Conservation (phyloP, 1,284 basidiomycete genomes). For the Mycocalia duriaeana region DNA sequence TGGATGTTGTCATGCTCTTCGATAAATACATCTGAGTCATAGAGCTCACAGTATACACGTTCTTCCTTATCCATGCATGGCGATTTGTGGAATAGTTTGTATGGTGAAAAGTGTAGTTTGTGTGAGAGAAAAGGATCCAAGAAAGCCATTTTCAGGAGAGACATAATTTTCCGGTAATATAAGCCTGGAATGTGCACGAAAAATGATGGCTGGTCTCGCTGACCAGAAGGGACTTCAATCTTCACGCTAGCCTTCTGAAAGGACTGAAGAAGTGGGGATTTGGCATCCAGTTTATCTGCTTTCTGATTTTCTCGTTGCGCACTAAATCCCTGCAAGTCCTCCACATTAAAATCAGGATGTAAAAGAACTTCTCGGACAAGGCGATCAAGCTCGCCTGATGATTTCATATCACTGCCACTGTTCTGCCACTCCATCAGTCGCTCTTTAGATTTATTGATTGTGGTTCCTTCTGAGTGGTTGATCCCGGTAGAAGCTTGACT, state of each 20-base stretch:
- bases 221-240: neutral
- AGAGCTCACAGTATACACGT: conserved; percentile 22
- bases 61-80: conserved; percentile 12
- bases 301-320: neutral
- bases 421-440: neutral
- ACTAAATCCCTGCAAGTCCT: neutral
- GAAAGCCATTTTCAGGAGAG: neutral
- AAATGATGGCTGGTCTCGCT: neutral
- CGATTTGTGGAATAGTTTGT: conserved; percentile 22
- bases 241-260: neutral
- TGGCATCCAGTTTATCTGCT: neutral
- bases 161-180: neutral
- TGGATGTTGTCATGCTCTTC: conserved; percentile 20
- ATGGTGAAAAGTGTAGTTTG: conserved; percentile 21
- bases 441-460: neutral
- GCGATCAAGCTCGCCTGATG: neutral
- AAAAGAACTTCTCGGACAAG: neutral
- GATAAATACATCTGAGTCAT: conserved; percentile 26
- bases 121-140: neutral
- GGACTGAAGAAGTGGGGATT: neutral
- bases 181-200: neutral
- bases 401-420: neutral
- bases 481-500: neutral
- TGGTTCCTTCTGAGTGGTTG: neutral
- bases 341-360: neutral